Evolutionary conservation across 208 protist genomes (phyloP).

Genomic region (Leishmania major): DNA sequence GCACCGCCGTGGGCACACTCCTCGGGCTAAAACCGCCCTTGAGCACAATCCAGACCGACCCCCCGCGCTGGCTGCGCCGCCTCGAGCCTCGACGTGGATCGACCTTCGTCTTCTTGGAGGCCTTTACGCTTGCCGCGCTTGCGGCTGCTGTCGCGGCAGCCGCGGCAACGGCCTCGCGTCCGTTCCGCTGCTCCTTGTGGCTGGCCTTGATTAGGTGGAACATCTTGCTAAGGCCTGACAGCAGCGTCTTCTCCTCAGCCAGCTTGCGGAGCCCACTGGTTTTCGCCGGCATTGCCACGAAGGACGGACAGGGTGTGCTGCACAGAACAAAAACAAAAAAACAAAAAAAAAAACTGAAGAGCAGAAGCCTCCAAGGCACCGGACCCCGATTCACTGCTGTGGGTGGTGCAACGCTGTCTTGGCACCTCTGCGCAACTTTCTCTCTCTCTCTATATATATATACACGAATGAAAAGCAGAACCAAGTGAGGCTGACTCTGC

Average conservation of each 20-base stretch:
- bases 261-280: conserved; percentile 14
- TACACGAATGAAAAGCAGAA: too few relatives aligned
- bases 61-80: conserved; percentile 39
- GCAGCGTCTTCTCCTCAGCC: conserved; percentile 59
- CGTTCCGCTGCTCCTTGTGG: conserved; percentile 47
- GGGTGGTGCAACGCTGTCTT: too few relatives aligned
- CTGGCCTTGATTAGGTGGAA: conserved; percentile 73
- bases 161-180: neutral
- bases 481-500: too few relatives aligned
- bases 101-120: conserved; percentile 9
- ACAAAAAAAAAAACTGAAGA: neutral
- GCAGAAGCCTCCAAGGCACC: too few relatives aligned
- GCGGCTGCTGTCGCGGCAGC: neutral
- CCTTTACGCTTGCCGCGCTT: neutral
- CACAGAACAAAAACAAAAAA: neutral
- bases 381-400: too few relatives aligned
- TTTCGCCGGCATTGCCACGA: conserved; percentile 11
- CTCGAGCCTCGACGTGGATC: conserved; percentile 28
- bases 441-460: too few relatives aligned
- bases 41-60: conserved; percentile 79
- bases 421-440: too few relatives aligned
- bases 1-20: conserved; percentile 33
- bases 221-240: conserved; percentile 61
- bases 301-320: neutral
- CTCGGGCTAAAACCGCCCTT: conserved; percentile 67